Evolutionary conservation across 2,329 filamentous ascomycete species (phyloP), one percentile per base, ranked within the genome.

Genomic region (Cladosporium colombiae): DNA sequence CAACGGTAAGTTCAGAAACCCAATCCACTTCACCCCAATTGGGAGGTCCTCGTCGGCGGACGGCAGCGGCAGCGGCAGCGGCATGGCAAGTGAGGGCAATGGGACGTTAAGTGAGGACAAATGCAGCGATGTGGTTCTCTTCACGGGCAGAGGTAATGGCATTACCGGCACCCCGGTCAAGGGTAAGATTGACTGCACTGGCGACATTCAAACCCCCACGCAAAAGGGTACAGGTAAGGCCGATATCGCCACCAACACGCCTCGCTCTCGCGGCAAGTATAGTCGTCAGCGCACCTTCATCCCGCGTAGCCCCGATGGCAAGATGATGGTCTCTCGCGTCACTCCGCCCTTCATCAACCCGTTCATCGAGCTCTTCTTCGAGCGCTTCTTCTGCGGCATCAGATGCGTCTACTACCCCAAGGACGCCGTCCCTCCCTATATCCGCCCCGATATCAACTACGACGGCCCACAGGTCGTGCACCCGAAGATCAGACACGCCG

Each of bases 291-390:
- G 16, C 27, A 55, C 16, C 18, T n/a, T 5, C 6, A 33, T 55
- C 52, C 52, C 52, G 16, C 25, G 14, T 21, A 55, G 25, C 16
- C 14, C 31, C 8, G 56, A 40, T 10, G 23, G 16, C 35, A 59
- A 44, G 37, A 59, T 29, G 25, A 46, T 59, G 37, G 35, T 46
- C 10, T 27, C 21, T 40, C 55, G 55, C 11, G 55, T 40, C 21
- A 27, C n/a, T 16, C 11, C 11, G 7, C 56, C 56, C 0, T 59
- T 59, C 37, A 27, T 59, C 23, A 59, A 59, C 37, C 56, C 56
- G 1, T 59, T 59, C 56, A n/a, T 25, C 35, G 56, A 59, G 33
- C 37, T 59, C 14, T 44, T 59, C 56, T 27, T 59, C 33, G 33
- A 59, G 21, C 56, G 23, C 56, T 59, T 27, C 56, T 46, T 27